Base-by-base conservation (phyloP, 1,284 basidiomycete species). In the Apiotrichum domesticum region DNA sequence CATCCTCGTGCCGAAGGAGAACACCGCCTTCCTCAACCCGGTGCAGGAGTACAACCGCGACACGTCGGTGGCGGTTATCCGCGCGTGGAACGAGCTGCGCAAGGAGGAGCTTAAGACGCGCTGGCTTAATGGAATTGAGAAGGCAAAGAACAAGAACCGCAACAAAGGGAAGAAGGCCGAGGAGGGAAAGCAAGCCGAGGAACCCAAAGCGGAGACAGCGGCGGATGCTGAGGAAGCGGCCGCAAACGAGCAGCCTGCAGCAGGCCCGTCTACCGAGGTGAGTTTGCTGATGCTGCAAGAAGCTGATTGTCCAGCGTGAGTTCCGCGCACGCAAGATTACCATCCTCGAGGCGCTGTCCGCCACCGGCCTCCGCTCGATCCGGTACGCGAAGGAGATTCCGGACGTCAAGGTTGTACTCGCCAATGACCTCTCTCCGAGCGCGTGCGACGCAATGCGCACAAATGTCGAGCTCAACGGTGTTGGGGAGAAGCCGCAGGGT, bases 31-130 rank as follows among this genome's bases (percentile, higher is more conserved):
- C 77, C 79, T 98, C 58, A 99, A 99, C 72, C 95, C 96, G 2
- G 89, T 98, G 6, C 95, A 99, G 70, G 92, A 99, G 75, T 99
- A 97, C 81, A 99, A 99, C 77, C 83, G 96, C 45, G 95, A 98
- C 76, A 77, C 93, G 54, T 92, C 88, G 63, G 87, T 96, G 39
- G 88, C 93, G 6, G 88, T 87, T 61, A 98, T 98, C 59, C 85
- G 93, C 65, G 80, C 85, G 45, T 68, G 85, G 61, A 84, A 91
- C 70, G 81, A 78, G 43, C 35, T 61, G 52, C 58, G 61, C 42
- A 61, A 54, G 70, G 79, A 77, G 60, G 82, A 81, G 66, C 87
- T 84, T 81, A 79, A 77, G 65, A 79, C 76, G 53, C 77, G 70
- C 51, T 76, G 77, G 71, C 76, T 62, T 71, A 62, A 58, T 73